Evolutionary conservation across 2,329 filamentous ascomycete genomes (phyloP).

Genomic region (Xylariales sp.): DNA sequence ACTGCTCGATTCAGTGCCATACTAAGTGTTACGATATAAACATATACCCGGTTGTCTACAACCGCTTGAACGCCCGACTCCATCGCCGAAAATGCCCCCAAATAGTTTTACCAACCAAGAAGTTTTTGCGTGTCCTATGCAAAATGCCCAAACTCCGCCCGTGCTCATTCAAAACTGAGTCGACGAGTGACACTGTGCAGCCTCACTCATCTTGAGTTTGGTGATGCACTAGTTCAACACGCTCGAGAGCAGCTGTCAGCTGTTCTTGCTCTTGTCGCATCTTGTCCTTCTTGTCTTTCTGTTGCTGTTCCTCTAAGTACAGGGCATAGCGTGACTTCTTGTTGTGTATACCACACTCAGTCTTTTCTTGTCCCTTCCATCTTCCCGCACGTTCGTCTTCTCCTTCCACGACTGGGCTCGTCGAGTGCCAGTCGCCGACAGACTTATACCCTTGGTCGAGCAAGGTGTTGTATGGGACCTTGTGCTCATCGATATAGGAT

Average conservation of each 20-base stretch:
- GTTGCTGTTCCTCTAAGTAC: conserved; percentile 70
- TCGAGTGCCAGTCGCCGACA: conserved; percentile 97
- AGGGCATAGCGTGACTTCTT: conserved; percentile 89
- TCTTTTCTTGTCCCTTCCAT: conserved; percentile 96
- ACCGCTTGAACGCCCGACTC: not conserved
- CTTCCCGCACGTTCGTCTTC: conserved; percentile 95
- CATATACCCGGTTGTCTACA: not conserved
- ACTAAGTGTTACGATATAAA: too few relatives aligned
- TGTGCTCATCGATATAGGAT: conserved; percentile 76
- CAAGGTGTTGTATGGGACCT: conserved; percentile 90
- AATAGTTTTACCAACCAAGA: not conserved
- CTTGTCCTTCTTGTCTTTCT: conserved; percentile 60
- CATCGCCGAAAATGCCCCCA: not conserved
- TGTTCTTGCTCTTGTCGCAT: conserved; percentile 41
- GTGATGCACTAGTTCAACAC: conserved; percentile 15
- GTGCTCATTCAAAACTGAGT: not conserved
- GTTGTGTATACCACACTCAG: conserved; percentile 98
- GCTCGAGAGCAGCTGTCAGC: conserved; percentile 17
- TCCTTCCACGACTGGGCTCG: conserved; percentile 78
- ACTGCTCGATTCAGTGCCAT: not conserved
- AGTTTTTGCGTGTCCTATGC: not conserved
- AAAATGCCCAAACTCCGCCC: not conserved
- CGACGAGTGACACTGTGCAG: too few relatives aligned
- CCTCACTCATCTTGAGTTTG: not conserved
- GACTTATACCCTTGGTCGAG: conserved; percentile 97